Conservation (phyloP, 805 yeast species). For the Myxozyma sirexii region DNA sequence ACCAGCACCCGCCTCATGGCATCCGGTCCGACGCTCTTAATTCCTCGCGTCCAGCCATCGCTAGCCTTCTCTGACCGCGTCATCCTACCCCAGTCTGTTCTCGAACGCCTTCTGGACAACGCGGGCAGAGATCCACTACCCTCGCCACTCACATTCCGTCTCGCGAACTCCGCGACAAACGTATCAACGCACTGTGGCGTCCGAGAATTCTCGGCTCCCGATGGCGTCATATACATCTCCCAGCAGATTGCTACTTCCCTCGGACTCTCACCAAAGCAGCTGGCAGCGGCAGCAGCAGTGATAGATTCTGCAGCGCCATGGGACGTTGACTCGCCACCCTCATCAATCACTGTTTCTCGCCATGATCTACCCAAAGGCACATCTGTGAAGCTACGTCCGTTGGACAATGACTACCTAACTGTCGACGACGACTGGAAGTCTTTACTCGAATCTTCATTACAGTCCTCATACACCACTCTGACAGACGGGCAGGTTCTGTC, state of each 20-base stretch:
- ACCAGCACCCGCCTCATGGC: background rate
- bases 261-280: slow-evolving; percentile 27
- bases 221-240: slow-evolving; percentile 47
- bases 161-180: slow-evolving; percentile 36
- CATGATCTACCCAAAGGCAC: slow-evolving; percentile 52
- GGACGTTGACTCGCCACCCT: slow-evolving; percentile 6
- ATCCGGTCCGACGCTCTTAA: slow-evolving; percentile 4
- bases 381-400: slow-evolving; percentile 49
- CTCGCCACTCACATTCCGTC: slow-evolving; percentile 47
- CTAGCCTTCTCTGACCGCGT: slow-evolving; percentile 33
- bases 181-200: slow-evolving; percentile 48
- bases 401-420: slow-evolving; percentile 40
- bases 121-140: slow-evolving; percentile 37
- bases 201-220: slow-evolving; percentile 52
- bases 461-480: slow-evolving; percentile 54
- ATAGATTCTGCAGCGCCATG: background rate
- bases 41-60: slow-evolving; percentile 9
- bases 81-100: slow-evolving; percentile 34
- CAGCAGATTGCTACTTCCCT: slow-evolving; percentile 42
- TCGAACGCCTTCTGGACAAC: slow-evolving; percentile 29
- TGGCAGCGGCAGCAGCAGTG: slow-evolving; percentile 15
- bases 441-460: slow-evolving; percentile 55
- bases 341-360: background rate
- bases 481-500: slow-evolving; percentile 47
- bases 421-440: slow-evolving; percentile 55